These are phyloP conservation scores for Mucor saturninus DNA, from an alignment of 371 early-diverging fungal species.

Conservation along the genomic window DNA sequence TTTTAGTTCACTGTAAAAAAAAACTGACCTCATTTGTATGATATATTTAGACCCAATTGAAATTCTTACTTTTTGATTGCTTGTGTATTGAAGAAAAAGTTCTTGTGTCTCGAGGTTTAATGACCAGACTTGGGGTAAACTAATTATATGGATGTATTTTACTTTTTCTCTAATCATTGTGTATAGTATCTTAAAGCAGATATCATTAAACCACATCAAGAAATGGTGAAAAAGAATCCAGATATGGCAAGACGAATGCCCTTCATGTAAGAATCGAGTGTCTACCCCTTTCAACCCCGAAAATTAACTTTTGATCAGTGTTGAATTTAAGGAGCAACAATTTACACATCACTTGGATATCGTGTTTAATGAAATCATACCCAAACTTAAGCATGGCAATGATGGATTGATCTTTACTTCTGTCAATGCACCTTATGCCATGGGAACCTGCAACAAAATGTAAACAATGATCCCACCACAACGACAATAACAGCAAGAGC, in stretches of 20 bases:
- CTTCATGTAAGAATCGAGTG: constrained; percentile 74
- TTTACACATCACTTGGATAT: constrained; percentile 69
- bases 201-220: constrained; percentile 72
- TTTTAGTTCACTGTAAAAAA: background rate
- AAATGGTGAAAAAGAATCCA: constrained; percentile 53
- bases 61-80: constrained; percentile 81
- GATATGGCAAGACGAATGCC: constrained; percentile 53
- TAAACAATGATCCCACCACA: too few relatives aligned
- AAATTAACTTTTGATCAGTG: constrained; percentile 33
- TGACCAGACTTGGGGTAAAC: constrained; percentile 76
- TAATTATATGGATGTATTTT: too few relatives aligned
- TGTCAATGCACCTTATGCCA: constrained; percentile 77
- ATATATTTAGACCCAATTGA: constrained; percentile 32
- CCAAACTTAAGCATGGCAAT: constrained; percentile 83
- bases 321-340: constrained; percentile 74
- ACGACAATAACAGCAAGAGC: too few relatives aligned
- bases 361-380: constrained; percentile 74
- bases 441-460: constrained; percentile 90
- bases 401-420: constrained; percentile 99
- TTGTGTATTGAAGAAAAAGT: constrained; percentile 60
- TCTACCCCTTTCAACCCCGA: background rate
- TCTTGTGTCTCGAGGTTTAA: constrained; percentile 60
- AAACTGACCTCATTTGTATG: background rate
- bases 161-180: too few relatives aligned
- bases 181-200: constrained; percentile 65